Percentiles rank a stretch among this genome's conserved stretches.
phyloP scores from a whole-genome alignment of 768 basidiomycete species.

The Russula olivacea region DNA sequence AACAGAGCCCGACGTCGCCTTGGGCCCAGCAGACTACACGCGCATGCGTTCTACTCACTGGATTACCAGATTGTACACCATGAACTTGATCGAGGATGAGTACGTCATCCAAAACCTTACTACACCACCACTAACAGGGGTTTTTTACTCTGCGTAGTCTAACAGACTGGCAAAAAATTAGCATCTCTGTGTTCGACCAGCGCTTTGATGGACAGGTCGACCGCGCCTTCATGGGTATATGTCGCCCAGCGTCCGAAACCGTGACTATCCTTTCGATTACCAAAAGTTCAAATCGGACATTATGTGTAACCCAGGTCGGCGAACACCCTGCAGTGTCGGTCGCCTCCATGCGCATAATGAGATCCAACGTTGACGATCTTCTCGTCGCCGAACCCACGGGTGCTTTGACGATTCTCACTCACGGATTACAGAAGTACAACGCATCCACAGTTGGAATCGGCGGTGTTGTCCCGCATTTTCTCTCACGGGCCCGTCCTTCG shows the following conservation, averaged over 20 bases:
- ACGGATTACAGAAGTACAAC: slow-evolving; percentile 45
- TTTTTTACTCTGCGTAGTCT: slow-evolving; percentile 9
- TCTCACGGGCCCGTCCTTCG: neutral
- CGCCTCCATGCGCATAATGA: slow-evolving; percentile 55
- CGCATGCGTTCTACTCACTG: slow-evolving; percentile 69
- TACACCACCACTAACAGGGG: neutral
- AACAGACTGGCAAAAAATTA: slow-evolving; percentile 41
- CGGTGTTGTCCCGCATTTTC: slow-evolving; percentile 3
- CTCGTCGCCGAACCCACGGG: slow-evolving; percentile 57
- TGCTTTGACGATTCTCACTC: slow-evolving; percentile 52
- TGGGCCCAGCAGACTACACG: slow-evolving; percentile 47
- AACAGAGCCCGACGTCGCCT: slow-evolving; percentile 38
- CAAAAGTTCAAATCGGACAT: slow-evolving; percentile 37
- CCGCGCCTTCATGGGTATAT: slow-evolving; percentile 51
- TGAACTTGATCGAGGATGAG: slow-evolving; percentile 45
- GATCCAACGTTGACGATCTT: slow-evolving; percentile 61
- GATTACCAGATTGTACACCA: slow-evolving; percentile 55
- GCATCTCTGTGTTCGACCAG: slow-evolving; percentile 56
- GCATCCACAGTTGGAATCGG: slow-evolving; percentile 8
- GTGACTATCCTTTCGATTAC: slow-evolving; percentile 47
- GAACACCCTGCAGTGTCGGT: slow-evolving; percentile 46
- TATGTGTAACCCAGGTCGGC: slow-evolving; percentile 38
- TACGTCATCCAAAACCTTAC: slow-evolving; percentile 30
- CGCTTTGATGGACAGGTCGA: slow-evolving; percentile 52
- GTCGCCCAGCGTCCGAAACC: slow-evolving; percentile 43